Conservation (phyloP, 768 basidiomycete species). For the Termitomyces bulborhizus region DNA sequence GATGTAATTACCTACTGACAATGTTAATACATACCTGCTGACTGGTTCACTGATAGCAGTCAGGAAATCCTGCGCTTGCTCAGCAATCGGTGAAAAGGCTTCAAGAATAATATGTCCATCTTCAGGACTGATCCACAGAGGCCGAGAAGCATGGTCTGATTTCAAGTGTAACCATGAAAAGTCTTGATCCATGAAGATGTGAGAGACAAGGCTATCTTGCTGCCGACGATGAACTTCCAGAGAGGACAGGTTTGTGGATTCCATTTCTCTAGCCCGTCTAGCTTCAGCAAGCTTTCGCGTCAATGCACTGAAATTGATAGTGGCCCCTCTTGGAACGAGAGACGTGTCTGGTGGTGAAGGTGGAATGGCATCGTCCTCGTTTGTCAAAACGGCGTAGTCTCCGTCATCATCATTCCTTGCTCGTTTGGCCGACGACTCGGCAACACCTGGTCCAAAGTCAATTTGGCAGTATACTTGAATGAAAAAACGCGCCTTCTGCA, state of each 20-base stretch:
- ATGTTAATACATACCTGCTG: conserved; percentile 68
- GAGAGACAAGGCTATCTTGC: conserved; percentile 71
- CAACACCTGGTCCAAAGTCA: conserved; percentile 13
- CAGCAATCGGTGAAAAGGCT: conserved; percentile 95
- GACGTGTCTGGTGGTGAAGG: conserved; percentile 47
- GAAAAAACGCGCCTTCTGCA: conserved; percentile 23
- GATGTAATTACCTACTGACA: conserved; percentile 24
- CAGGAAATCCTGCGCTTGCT: conserved; percentile 97
- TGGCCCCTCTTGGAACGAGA: conserved; percentile 63
- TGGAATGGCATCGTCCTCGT: conserved; percentile 53
- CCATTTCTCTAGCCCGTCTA: conserved; percentile 40
- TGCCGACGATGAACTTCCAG: conserved; percentile 64
- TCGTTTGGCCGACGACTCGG: conserved; percentile 34
- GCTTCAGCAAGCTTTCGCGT: conserved; percentile 73
- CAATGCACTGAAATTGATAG: conserved; percentile 84
- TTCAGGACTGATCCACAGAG: conserved; percentile 94
- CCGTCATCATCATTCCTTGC: conserved; percentile 41
- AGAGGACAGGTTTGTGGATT: conserved; percentile 40
- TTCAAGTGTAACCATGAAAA: conserved; percentile 86
- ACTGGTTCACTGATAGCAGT: conserved; percentile 98
- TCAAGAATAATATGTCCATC: conserved; percentile 94
- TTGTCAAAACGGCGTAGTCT: conserved; percentile 53
- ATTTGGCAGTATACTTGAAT: background rate
- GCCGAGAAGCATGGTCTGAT: conserved; percentile 84
- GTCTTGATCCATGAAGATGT: conserved; percentile 81